Percentiles rank a stretch among this genome's conserved stretches.
Evolutionary conservation across 805 yeast species (phyloP).

Genomic region (Saccharomycopsis capsularis): DNA sequence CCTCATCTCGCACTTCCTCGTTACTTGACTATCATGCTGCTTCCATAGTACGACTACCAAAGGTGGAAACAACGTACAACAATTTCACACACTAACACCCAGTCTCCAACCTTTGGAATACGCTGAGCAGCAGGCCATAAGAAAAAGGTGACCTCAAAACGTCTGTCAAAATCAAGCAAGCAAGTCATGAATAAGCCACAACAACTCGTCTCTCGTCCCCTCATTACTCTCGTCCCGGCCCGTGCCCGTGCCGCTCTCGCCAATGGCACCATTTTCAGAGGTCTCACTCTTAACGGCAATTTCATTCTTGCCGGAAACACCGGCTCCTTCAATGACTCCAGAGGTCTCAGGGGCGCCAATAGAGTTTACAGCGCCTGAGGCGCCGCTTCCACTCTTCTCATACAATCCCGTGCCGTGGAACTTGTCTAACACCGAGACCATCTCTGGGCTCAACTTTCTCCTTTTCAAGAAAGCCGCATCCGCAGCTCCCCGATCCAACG

Average conservation of each 20-base stretch:
- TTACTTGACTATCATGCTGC: too few relatives aligned
- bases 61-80: too few relatives aligned
- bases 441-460: slow-evolving; percentile 9
- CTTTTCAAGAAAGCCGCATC: slow-evolving; percentile 4
- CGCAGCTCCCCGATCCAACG: slow-evolving; percentile 19
- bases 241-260: background rate
- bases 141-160: too few relatives aligned
- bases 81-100: background rate
- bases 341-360: too few relatives aligned
- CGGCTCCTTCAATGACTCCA: background rate
- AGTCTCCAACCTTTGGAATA: too few relatives aligned
- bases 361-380: background rate
- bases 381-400: slow-evolving; percentile 33
- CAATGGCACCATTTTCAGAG: background rate
- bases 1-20: too few relatives aligned
- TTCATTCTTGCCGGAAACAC: background rate
- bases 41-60: too few relatives aligned
- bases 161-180: too few relatives aligned
- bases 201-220: slow-evolving; percentile 61
- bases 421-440: slow-evolving; percentile 1
- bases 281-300: background rate
- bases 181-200: slow-evolving; percentile 65
- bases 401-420: slow-evolving; percentile 4
- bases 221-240: slow-evolving; percentile 29
- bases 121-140: too few relatives aligned